Conservation (phyloP, 2,329 filamentous ascomycete species). For the Exutisphaerella laricina region DNA sequence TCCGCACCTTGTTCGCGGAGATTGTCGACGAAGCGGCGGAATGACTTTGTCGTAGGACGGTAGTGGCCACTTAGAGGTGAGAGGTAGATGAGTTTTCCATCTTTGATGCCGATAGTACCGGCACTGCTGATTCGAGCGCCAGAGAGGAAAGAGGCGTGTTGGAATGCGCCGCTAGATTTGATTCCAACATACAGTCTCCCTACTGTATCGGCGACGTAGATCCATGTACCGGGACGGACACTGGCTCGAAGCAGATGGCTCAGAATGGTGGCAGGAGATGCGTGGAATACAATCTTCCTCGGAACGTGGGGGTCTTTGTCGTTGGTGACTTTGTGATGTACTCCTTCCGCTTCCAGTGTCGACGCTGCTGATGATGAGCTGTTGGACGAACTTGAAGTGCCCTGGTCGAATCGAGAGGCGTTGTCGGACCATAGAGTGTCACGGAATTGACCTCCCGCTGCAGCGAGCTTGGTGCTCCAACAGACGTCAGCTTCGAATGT, state of each 20-base stretch:
- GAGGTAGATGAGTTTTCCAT: conserved; percentile 67
- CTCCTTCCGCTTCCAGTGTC: background rate
- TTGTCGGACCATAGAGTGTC: conserved; percentile 6
- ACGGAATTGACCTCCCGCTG: conserved; percentile 14
- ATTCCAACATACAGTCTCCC: conserved; percentile 84
- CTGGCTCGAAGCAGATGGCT: conserved; percentile 72
- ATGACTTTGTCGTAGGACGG: conserved; percentile 73
- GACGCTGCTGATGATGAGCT: conserved; percentile 42
- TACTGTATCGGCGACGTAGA: conserved; percentile 80
- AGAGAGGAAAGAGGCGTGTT: conserved; percentile 86
- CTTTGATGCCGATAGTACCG: conserved; percentile 74
- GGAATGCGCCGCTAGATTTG: conserved; percentile 78
- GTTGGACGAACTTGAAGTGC: conserved; percentile 10
- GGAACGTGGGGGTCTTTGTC: conserved; percentile 47
- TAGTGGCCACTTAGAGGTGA: conserved; percentile 72
- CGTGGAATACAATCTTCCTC: conserved; percentile 46
- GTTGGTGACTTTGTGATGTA: conserved; percentile 25
- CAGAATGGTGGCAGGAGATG: conserved; percentile 67
- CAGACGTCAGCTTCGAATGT: conserved; percentile 11
- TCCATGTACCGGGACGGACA: conserved; percentile 83
- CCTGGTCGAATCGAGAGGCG: conserved; percentile 6
- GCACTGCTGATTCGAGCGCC: conserved; percentile 76
- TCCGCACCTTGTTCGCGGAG: conserved; percentile 69
- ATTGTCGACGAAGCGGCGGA: conserved; percentile 69
- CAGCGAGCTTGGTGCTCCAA: conserved; percentile 15